Base-by-base conservation (phyloP, 1,284 basidiomycete genomes). In the Ceratobasidium sp. region DNA sequence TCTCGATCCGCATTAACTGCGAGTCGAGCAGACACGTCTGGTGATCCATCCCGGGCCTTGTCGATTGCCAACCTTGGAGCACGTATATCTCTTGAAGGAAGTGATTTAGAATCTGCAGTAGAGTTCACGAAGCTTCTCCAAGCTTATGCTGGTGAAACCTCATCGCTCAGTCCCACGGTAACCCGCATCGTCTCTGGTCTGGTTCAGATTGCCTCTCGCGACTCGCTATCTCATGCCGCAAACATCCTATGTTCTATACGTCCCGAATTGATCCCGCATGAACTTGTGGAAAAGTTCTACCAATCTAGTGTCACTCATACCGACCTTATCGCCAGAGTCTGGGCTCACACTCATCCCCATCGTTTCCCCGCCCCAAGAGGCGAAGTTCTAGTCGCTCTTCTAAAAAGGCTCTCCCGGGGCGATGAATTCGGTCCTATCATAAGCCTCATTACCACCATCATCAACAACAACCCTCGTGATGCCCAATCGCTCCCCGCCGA, bases 51-150 rank as follows among this genome's bases (percentile, higher is more conserved):
- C 20, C 23, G 30, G 3, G 44, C 23, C 3, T 30, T 73, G 38
- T 62, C 70, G 20, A 73, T 73, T 27, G 70, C 70, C 8, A 33
- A 41, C 14, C 55, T 73, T 12, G 70, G 70, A 1, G 70, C 70
- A 30, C 70, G 70, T 10, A 60, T 73, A 44, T 59, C 57, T 48
- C 46, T 73, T 7, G 23, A 44, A 5, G 50, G 44, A 7, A 38
- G 30, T 4, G 55, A 73, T 3, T 3, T 73, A 12, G 41, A 73
- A 23, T 30, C n/a, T 62, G 57, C 57, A 20, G 38, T 30, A 27
- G 57, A 55, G 4, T 62, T 73, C 50, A 55, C 30, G 1, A 73
- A 48, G 10, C 16, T 50, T n/a, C 20, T 73, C n/a, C n/a, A 50
- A 12, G 20, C 5, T 2, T 23, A 30, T 20, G 14, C 30, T 10